Base-by-base conservation (phyloP, 2,329 filamentous ascomycete species). In the Diplodia seriata region DNA sequence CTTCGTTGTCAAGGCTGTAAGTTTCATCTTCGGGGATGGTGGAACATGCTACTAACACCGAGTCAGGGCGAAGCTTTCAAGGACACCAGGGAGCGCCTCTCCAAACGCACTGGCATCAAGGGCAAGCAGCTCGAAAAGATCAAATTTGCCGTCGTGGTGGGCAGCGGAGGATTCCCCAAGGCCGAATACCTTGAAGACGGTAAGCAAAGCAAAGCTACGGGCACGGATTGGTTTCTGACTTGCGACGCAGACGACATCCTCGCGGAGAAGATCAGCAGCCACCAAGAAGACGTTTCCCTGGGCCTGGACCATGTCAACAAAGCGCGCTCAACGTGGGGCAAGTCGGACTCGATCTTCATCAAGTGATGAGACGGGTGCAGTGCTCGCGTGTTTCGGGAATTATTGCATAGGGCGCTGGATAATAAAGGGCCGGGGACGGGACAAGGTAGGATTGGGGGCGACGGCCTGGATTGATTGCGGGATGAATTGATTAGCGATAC, bases 91-190 rank as follows among this genome's bases (percentile, higher is more conserved):
- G 93, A 97, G 81, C 89, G 95, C n/a, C 84, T 99, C 4, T 94
- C 95, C 73, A 94, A 94, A 79, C 87, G 94, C 69, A 97, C 92
- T 0, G 94, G 94, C 31, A 90, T 99, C 81, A 97, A 97, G 81
- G 96, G 95, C 79, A 99, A 99, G 84, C 93, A 93, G 72, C 94
- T 99, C 73, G 94, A 99, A 80, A 98, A 98, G 85, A 95, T 99
- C 80, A 97, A 96, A 80, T 97, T 99, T 83, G 91, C 93, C 7
- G 81, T 97, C 38, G 86, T 97, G 40, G 71, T 63, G 84, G 89
- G 77, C 85, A 63, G n/a, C 14, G 23, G 29, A 29, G 91, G 77
- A 73, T 96, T 92, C 79, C 89, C 91, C 49, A 93, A 91, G 75
- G 91, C 93, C 31, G 86, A 88, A 69, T 96, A 96, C 81, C 83